Conservation (phyloP, 768 basidiomycete genomes). For the Tulasnella calospora region DNA sequence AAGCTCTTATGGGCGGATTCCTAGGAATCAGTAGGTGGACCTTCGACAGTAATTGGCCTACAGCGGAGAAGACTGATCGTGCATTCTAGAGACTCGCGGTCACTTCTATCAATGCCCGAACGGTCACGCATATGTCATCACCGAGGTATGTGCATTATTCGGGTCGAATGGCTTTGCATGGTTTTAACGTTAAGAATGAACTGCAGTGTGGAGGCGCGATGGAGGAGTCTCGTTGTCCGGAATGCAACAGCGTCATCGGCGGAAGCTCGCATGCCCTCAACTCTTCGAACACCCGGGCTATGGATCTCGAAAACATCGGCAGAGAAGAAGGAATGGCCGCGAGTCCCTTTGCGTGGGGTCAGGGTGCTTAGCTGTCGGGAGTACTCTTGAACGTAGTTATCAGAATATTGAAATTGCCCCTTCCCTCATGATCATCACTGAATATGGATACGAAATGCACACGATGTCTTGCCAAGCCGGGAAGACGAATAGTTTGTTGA, state of each 20-base stretch:
- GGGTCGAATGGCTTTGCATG: neutral
- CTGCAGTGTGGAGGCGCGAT: conserved; percentile 27
- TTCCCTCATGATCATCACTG: too few species aligned
- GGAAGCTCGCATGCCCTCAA: conserved; percentile 26
- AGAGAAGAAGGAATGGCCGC: conserved; percentile 3
- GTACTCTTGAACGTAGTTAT: too few species aligned
- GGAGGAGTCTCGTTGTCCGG: conserved; percentile 26
- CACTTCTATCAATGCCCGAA: conserved; percentile 27
- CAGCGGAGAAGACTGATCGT: neutral
- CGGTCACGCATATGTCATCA: conserved; percentile 30
- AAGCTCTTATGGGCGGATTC: conserved; percentile 37
- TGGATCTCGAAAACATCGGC: conserved; percentile 26
- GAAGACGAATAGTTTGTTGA: neutral
- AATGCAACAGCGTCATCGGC: conserved; percentile 30
- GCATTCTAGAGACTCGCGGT: conserved; percentile 12
- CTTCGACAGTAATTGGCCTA: neutral
- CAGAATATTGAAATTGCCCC: too few species aligned
- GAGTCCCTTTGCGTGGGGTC: neutral
- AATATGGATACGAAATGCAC: neutral
- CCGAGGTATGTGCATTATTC: conserved; percentile 21
- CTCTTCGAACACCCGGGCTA: conserved; percentile 24
- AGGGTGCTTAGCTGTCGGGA: neutral
- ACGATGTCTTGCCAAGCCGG: neutral
- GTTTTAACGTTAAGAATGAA: neutral
- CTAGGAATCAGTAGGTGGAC: neutral